A percentile compares a stretch with the other conserved stretches of the same genome.
These are phyloP conservation scores for Phylloporus scabripes DNA, from an alignment of 768 basidiomycete genomes.

Conservation along the genomic window DNA sequence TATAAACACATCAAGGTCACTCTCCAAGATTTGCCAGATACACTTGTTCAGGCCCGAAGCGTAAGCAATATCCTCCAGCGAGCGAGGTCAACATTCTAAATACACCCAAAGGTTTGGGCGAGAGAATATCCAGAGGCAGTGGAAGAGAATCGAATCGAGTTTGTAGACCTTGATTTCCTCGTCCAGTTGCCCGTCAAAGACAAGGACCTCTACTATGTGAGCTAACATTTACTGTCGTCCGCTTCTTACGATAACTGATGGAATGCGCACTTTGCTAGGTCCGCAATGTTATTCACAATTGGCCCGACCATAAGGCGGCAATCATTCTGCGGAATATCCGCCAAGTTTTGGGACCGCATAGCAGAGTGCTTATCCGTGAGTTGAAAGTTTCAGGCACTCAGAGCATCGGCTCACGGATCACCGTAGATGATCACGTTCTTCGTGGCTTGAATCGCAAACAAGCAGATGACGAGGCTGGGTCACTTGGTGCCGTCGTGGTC, in stretches of 20 bases:
- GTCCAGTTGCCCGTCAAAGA: slow-evolving; percentile 22
- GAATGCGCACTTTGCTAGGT: slow-evolving; percentile 3
- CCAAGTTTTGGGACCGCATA: slow-evolving; percentile 18
- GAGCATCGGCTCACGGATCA: background rate
- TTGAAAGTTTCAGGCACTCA: background rate
- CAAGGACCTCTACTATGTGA: slow-evolving; percentile 31
- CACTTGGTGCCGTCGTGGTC: slow-evolving; percentile 14
- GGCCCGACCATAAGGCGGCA: slow-evolving; percentile 21
- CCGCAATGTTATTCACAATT: slow-evolving; percentile 24
- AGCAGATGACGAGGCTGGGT: slow-evolving; percentile 8
- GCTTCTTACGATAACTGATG: background rate
- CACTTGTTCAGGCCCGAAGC: slow-evolving; percentile 17
- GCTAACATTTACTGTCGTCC: background rate
- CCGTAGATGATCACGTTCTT: slow-evolving; percentile 22
- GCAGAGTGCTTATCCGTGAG: slow-evolving; percentile 29
- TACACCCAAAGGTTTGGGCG: slow-evolving; percentile 17
- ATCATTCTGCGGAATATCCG: slow-evolving; percentile 23
- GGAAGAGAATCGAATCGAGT: slow-evolving; percentile 22
- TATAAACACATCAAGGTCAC: slow-evolving; percentile 29
- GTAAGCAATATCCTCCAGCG: slow-evolving; percentile 1
- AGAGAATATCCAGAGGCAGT: slow-evolving; percentile 23
- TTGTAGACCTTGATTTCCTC: slow-evolving; percentile 30
- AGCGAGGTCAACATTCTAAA: background rate
- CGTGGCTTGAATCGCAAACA: slow-evolving; percentile 13
- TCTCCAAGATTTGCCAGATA: slow-evolving; percentile 29